These are phyloP conservation scores for Ceratocystis papillata DNA, from an alignment of 2,329 filamentous ascomycete genomes.

Conservation along the genomic window DNA sequence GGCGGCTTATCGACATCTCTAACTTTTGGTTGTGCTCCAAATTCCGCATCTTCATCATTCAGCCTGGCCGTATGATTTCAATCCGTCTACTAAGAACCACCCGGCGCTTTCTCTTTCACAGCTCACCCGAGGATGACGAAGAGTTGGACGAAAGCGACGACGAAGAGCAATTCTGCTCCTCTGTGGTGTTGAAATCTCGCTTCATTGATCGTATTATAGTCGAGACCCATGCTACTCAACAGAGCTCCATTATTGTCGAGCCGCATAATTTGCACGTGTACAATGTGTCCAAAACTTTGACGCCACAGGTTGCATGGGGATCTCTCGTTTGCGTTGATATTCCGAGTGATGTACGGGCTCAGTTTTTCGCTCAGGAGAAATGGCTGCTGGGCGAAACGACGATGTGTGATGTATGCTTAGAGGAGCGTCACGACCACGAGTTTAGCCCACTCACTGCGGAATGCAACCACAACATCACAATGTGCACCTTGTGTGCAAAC, in stretches of 20 bases:
- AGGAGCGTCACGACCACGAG: conserved; percentile 19
- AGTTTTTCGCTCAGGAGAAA: conserved; percentile 16
- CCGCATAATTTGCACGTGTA: neutral
- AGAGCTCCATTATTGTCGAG: neutral
- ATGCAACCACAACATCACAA: conserved; percentile 11
- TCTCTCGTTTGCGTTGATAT: conserved; percentile 19
- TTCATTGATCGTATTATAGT: conserved; percentile 9
- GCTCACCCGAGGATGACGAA: conserved; percentile 18
- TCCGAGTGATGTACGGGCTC: neutral
- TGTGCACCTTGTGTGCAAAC: conserved; percentile 21
- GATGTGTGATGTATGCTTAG: conserved; percentile 17
- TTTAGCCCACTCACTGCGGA: conserved; percentile 8
- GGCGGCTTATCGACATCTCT: conserved; percentile 19
- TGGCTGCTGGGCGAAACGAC: conserved; percentile 18
- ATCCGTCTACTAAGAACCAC: conserved; percentile 14
- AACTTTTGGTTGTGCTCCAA: conserved; percentile 21
- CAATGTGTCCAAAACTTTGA: neutral
- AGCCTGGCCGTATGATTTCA: conserved; percentile 8
- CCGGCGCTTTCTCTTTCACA: conserved; percentile 21
- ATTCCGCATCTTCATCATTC: conserved; percentile 19
- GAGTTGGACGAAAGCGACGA: conserved; percentile 17
- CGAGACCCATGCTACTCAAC: conserved; percentile 9
- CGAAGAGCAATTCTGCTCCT: neutral
- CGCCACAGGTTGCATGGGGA: conserved; percentile 13
- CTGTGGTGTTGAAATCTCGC: neutral